Evolutionary conservation across 2,329 filamentous ascomycete genomes (phyloP).

Genomic region (Aspergillus japonicus): DNA sequence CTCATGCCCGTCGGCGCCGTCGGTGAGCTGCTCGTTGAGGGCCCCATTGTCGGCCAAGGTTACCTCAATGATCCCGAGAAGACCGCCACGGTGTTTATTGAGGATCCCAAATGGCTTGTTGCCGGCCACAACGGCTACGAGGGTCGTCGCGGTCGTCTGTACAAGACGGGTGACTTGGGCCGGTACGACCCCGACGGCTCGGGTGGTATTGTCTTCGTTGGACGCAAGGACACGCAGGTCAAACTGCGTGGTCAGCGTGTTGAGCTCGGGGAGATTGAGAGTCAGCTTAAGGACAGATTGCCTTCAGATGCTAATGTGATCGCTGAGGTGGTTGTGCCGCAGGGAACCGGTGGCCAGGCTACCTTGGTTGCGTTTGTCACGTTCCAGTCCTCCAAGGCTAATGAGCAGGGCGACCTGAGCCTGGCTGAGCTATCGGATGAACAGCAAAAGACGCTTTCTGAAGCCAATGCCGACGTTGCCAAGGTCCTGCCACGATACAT

Average conservation of each 20-base stretch:
- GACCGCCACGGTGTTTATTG: slow-evolving; percentile 37
- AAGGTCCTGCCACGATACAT: slow-evolving; percentile 34
- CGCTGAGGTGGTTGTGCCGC: slow-evolving; percentile 48
- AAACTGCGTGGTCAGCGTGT: slow-evolving; percentile 45
- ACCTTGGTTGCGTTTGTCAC: slow-evolving; percentile 35
- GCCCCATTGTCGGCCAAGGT: slow-evolving; percentile 48
- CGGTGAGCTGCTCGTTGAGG: slow-evolving; percentile 50
- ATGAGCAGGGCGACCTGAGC: slow-evolving; percentile 18
- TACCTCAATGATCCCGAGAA: slow-evolving; percentile 45
- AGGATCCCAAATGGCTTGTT: slow-evolving; percentile 40
- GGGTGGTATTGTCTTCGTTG: slow-evolving; percentile 38
- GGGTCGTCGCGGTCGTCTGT: slow-evolving; percentile 36
- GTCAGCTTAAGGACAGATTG: slow-evolving; percentile 32
- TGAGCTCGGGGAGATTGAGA: slow-evolving; percentile 45
- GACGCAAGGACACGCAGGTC: slow-evolving; percentile 43
- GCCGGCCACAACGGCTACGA: slow-evolving; percentile 23
- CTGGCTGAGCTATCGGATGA: slow-evolving; percentile 19
- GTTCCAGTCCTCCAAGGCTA: slow-evolving; percentile 22
- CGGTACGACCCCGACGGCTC: slow-evolving; percentile 39
- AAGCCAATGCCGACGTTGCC: slow-evolving; percentile 24
- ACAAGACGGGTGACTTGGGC: slow-evolving; percentile 44
- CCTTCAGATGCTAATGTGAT: slow-evolving; percentile 41
- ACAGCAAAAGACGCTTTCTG: slow-evolving; percentile 17
- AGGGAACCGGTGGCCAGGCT: slow-evolving; percentile 27
- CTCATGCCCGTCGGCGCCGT: slow-evolving; percentile 46